phyloP scores from a whole-genome alignment of 495 filamentous ascomycete species.

The Wilcoxina mikolae region DNA sequence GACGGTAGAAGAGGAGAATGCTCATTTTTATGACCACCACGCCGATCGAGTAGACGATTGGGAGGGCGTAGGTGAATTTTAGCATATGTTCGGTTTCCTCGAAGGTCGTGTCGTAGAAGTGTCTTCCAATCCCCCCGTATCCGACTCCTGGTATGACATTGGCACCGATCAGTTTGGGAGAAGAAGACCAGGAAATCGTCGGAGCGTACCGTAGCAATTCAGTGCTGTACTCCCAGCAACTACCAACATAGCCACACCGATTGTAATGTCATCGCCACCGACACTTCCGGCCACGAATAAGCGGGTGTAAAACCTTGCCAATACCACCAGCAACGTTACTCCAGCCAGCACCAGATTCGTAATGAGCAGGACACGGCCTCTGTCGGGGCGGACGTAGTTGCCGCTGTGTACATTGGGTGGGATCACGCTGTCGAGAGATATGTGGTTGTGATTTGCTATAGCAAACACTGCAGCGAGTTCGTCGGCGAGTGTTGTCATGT shows the following conservation, averaged over 20 bases:
- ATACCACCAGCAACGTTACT: conserved; percentile 13
- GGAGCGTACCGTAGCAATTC: not conserved
- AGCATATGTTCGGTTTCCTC: not conserved
- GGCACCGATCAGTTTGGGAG: not conserved
- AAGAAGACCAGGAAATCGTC: too few relatives aligned
- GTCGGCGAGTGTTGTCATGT: too few relatives aligned
- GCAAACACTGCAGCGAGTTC: too few relatives aligned
- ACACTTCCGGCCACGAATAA: conserved; percentile 20
- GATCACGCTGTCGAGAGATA: conserved; percentile 8
- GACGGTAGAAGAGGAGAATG: conserved; percentile 24
- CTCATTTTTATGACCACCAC: conserved; percentile 23
- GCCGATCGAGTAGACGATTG: conserved; percentile 18
- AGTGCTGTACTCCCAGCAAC: not conserved
- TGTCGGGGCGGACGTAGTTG: conserved; percentile 8
- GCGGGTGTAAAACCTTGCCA: conserved; percentile 18
- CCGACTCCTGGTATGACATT: conserved; percentile 8
- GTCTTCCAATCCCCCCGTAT: conserved; percentile 17
- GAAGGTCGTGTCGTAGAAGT: conserved; percentile 15
- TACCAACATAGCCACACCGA: conserved; percentile 16
- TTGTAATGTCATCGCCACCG: conserved; percentile 23
- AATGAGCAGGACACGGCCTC: conserved; percentile 10
- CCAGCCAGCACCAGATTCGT: conserved; percentile 8
- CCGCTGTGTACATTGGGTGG: conserved; percentile 6
- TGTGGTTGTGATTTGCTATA: not conserved
- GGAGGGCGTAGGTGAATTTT: conserved; percentile 17